Conservation (phyloP, 768 basidiomycete genomes). For the Infundibulicybe gibba region DNA sequence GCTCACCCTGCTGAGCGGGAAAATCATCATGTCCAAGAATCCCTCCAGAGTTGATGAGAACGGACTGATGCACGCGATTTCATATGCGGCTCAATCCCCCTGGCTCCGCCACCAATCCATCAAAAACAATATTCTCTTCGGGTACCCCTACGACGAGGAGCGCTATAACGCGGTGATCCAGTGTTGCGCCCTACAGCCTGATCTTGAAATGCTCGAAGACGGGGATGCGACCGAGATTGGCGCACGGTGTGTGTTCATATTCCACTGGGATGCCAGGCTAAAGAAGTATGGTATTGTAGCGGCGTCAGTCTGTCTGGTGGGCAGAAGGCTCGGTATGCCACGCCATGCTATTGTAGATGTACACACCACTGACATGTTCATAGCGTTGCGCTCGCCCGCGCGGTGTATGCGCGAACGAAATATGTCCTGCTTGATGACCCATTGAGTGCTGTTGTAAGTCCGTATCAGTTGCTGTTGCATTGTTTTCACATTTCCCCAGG, state of each 20-base stretch:
- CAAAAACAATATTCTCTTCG: constrained; percentile 80
- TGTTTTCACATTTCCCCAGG: constrained; percentile 29
- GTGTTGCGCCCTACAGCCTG: constrained; percentile 77
- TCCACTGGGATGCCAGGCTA: neutral
- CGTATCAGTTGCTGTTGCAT: neutral
- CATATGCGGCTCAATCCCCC: constrained; percentile 71
- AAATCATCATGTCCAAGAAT: constrained; percentile 66
- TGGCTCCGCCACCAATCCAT: constrained; percentile 76
- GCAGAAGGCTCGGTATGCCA: constrained; percentile 70
- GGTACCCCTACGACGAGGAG: constrained; percentile 65
- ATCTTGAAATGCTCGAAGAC: constrained; percentile 81
- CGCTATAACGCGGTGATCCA: constrained; percentile 77
- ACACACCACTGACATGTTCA: neutral
- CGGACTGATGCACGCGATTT: constrained; percentile 60
- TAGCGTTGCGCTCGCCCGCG: constrained; percentile 79
- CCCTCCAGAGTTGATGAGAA: constrained; percentile 53
- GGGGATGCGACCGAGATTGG: constrained; percentile 88
- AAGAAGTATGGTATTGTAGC: constrained; percentile 21
- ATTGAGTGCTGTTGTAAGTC: constrained; percentile 73
- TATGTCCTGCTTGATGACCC: constrained; percentile 80
- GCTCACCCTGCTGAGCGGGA: constrained; percentile 50
- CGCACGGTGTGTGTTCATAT: constrained; percentile 39
- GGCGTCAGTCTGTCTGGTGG: constrained; percentile 80
- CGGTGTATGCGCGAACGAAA: constrained; percentile 70
- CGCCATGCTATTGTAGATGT: neutral